Evolutionary conservation across 1,284 basidiomycete species (phyloP).

Genomic region (Mycosarcoma maydis): DNA sequence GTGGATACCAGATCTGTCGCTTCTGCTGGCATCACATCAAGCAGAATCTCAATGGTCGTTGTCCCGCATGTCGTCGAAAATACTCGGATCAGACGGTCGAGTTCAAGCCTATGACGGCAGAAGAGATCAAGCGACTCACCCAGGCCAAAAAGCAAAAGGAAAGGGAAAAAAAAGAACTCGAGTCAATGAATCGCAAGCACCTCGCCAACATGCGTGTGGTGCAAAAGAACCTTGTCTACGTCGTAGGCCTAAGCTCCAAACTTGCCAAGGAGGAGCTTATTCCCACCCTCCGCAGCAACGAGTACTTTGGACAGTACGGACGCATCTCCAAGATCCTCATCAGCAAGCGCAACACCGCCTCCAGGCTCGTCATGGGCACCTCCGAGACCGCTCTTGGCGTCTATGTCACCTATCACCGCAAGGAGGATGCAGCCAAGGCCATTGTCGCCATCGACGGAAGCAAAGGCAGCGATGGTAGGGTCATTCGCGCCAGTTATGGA

Average conservation of each 20-base stretch:
- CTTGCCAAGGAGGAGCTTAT: conserved; percentile 98
- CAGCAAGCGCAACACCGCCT: conserved; percentile 83
- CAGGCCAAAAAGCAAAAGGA: conserved; percentile 96
- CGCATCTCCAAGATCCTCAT: conserved; percentile 96
- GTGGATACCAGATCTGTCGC: conserved; percentile 99
- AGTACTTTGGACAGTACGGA: conserved; percentile 98
- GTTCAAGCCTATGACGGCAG: conserved; percentile 92
- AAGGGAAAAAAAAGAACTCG: conserved; percentile 94
- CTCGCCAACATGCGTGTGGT: conserved; percentile 94
- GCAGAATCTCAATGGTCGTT: conserved; percentile 92
- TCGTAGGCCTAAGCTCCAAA: conserved; percentile 88
- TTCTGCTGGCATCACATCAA: conserved; percentile 99
- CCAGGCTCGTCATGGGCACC: conserved; percentile 70
- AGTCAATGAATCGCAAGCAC: conserved; percentile 84
- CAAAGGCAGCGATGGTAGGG: conserved; percentile 68
- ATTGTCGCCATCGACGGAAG: conserved; percentile 93
- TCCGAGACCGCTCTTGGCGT: conserved; percentile 82
- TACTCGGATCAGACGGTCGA: conserved; percentile 94
- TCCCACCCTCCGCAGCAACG: conserved; percentile 89
- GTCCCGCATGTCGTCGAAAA: conserved; percentile 92
- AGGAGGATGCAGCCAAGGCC: conserved; percentile 92
- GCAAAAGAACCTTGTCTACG: conserved; percentile 95
- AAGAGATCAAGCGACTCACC: conserved; percentile 94
- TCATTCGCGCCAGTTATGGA: conserved; percentile 88
- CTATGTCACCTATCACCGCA: conserved; percentile 93